A percentile compares a stretch with the other conserved stretches of the same genome.
Conservation (phyloP, 2,329 filamentous ascomycete species). For the Grosmannia serpens region DNA sequence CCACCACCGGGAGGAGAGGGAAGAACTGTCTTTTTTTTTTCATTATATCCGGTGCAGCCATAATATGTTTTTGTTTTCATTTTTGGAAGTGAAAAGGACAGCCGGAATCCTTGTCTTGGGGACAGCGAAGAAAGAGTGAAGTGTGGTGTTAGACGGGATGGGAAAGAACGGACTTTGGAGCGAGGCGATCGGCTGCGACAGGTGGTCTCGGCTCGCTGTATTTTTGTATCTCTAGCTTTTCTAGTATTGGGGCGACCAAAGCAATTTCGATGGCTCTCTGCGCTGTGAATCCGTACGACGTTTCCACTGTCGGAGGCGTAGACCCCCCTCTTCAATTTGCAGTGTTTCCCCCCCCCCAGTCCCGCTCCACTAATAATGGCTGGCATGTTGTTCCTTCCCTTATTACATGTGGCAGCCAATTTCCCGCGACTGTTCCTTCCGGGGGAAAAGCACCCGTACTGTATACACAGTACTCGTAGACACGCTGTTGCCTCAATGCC, state of each 20-base stretch:
- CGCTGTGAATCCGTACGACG: no score
- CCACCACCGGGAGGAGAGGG: not conserved
- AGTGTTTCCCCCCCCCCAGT: not conserved
- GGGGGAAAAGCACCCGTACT: no score
- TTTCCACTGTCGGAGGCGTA: not conserved
- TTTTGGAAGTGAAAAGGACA: not conserved
- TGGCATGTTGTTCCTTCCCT: not conserved
- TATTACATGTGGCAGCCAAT: not conserved
- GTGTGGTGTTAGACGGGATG: not conserved
- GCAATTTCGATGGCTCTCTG: not conserved
- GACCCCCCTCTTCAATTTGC: no score
- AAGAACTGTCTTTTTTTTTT: conserved; percentile 1
- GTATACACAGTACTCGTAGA: no score
- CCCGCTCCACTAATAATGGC: not conserved
- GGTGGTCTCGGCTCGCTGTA: not conserved
- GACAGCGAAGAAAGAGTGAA: not conserved
- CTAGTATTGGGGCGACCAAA: not conserved
- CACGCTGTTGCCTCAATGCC: no score
- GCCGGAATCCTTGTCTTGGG: not conserved
- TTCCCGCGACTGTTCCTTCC: not conserved
- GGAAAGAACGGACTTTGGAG: not conserved
- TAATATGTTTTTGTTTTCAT: conserved; percentile 3
- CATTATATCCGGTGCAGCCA: conserved; percentile 1
- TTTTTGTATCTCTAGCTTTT: not conserved
- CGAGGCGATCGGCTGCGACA: not conserved